phyloP scores from a whole-genome alignment of 345 rosid species.

The Moricandia moricandioides region DNA sequence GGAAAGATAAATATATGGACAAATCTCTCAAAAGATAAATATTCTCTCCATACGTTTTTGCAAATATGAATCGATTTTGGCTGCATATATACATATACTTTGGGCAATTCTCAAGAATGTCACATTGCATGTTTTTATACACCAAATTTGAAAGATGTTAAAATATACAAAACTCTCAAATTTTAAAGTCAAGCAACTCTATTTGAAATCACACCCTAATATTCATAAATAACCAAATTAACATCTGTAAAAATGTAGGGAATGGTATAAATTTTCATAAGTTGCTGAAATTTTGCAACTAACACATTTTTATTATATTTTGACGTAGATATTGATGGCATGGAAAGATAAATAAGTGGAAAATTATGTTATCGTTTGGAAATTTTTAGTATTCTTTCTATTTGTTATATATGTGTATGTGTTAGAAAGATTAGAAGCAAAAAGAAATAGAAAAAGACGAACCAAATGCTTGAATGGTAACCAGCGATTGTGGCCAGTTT shows the following conservation, averaged over 20 bases:
- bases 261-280: background rate
- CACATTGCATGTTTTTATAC: no score
- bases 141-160: no score
- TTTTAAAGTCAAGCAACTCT: no score
- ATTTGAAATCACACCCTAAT: background rate
- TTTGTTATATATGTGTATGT: background rate
- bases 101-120: no score
- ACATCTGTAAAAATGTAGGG: background rate
- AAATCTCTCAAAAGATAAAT: background rate
- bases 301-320: background rate
- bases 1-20: background rate
- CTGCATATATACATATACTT: background rate
- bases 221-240: background rate
- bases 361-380: no score
- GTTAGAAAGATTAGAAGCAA: background rate
- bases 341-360: background rate
- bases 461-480: background rate
- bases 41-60: no score
- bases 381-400: background rate
- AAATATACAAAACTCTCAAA: no score
- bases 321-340: background rate
- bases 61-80: background rate
- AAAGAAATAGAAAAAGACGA: background rate
- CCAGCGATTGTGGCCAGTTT: background rate
- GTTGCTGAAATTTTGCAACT: background rate